A percentile compares a stretch with the other conserved stretches of the same genome.
These are phyloP conservation scores for Boletellus deceptivus DNA, from an alignment of 1,284 basidiomycete genomes.

Conservation along the genomic window DNA sequence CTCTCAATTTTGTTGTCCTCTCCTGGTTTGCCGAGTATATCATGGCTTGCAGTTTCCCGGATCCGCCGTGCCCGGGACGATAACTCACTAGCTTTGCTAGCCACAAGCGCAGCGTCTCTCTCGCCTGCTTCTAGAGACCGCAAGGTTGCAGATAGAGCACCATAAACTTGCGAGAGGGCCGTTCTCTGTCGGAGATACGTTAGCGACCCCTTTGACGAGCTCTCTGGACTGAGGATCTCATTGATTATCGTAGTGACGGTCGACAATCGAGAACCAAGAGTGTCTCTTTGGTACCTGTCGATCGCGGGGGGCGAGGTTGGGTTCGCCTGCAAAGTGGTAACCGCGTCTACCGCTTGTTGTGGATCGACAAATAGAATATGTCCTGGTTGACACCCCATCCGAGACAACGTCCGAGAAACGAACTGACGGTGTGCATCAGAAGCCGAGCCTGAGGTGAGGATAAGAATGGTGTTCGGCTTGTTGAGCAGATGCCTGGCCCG, in stretches of 20 bases:
- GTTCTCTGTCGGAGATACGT: constrained; percentile 29
- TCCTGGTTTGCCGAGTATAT: constrained; percentile 38
- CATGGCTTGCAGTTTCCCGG: constrained; percentile 31
- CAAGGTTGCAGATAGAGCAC: constrained; percentile 36
- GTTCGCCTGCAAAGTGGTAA: constrained; percentile 45
- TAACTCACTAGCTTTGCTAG: constrained; percentile 31
- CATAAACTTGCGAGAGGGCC: constrained; percentile 34
- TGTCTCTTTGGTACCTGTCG: constrained; percentile 63
- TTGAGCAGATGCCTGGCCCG: constrained; percentile 37
- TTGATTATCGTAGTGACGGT: constrained; percentile 43
- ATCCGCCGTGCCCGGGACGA: constrained; percentile 35
- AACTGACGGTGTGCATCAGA: constrained; percentile 16
- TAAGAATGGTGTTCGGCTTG: constrained; percentile 53
- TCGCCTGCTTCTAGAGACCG: constrained; percentile 28
- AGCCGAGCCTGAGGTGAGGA: constrained; percentile 39
- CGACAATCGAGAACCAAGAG: constrained; percentile 55
- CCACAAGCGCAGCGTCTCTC: constrained; percentile 33
- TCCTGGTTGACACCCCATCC: constrained; percentile 21
- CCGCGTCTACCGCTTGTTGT: constrained; percentile 50
- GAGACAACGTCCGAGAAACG: constrained; percentile 18
- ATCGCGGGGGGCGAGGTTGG: constrained; percentile 48
- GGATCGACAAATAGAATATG: constrained; percentile 56
- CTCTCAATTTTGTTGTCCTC: constrained; percentile 43
- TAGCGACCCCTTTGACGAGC: constrained; percentile 4
- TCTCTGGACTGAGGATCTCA: constrained; percentile 28